Base-by-base conservation (phyloP, 768 basidiomycete genomes). In the Tulasnella sp. region DNA sequence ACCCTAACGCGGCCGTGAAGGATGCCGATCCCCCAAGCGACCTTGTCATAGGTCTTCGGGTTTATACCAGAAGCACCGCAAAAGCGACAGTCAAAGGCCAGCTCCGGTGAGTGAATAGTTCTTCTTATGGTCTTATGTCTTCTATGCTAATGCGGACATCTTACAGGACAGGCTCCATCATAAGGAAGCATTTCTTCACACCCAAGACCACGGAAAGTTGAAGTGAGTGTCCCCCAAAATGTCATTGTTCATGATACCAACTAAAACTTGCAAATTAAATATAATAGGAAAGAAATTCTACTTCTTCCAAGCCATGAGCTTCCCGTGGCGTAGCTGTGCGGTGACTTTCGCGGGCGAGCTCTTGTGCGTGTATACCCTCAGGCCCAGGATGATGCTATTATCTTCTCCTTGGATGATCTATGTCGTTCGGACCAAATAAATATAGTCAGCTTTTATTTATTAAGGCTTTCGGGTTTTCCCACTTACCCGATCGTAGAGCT, bases 361-460 rank as follows among this genome's bases (percentile, higher is more conserved):
- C 48, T 70, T 39, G 32, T 77, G 26, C 18, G 77, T 77, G 70
- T 77, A 77, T 23, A 77, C 77, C 70, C 77, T 70, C 37, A 77
- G 32, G 42, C 77, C 77, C 40, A 77, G n/a, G 23, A 77, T 55
- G 11, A 70, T 70, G 40, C 67, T 46, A 44, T 77, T 77, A 13
- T 73, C 77, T 32, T 77, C 70, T 26, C 77, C 71, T 40, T 26
- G 37, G 70, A 46, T 70, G 20, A 77, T 73, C 69, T 77, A 57
- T 15, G 9, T 32, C 16, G 35, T 73, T 37, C 13, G 7, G 46
- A 55, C 29, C 51, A 26, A 35, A 26, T 44, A 15, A 44, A 44
- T 44, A 44, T 44, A 1, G 11, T 44, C 16, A 13, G 44, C 44
- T 13, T 44, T 13, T 44, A 20, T 7, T 18, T 35, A 35, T 37